Conservation (phyloP, 75 land plant species). For the Pseudotsuga menziesii region DNA sequence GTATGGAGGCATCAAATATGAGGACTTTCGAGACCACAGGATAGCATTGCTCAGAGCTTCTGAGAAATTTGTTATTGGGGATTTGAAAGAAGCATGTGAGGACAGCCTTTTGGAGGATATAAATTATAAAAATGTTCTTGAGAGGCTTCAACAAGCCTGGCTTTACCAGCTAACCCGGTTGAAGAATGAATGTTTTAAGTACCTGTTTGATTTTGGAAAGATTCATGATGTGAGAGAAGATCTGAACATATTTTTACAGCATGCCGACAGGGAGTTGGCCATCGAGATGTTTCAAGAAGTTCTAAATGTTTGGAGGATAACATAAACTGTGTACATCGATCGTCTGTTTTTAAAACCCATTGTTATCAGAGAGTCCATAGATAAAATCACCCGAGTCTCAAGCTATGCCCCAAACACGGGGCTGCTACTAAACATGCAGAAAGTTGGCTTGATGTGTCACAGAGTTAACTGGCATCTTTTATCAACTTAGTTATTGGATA, state of each 20-base stretch:
- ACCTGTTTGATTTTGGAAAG: conserved; percentile 83
- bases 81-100: conserved; percentile 79
- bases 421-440: not conserved
- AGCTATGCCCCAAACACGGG: not conserved
- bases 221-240: conserved; percentile 70
- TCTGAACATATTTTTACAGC: conserved; percentile 46
- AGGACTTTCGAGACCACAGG: conserved; percentile 71
- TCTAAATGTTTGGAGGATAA: conserved; percentile 46
- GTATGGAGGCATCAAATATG: conserved; percentile 65
- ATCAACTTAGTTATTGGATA: not conserved
- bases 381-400: not conserved
- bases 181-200: conserved; percentile 71
- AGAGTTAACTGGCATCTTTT: not conserved
- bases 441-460: not conserved
- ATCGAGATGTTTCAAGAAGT: conserved; percentile 84
- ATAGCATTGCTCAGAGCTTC: conserved; percentile 65
- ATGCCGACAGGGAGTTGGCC: conserved; percentile 71
- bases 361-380: not conserved
- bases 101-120: conserved; percentile 85
- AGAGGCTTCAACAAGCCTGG: conserved; percentile 80
- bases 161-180: conserved; percentile 60
- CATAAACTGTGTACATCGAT: conserved; percentile 4
- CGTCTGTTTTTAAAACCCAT: not conserved
- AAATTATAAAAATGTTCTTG: conserved; percentile 69
- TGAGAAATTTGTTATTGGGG: conserved; percentile 72